A percentile compares a stretch with the other conserved stretches of the same genome.
phyloP scores from a whole-genome alignment of 2,329 filamentous ascomycete species.

The Epichloe sylvatica region DNA sequence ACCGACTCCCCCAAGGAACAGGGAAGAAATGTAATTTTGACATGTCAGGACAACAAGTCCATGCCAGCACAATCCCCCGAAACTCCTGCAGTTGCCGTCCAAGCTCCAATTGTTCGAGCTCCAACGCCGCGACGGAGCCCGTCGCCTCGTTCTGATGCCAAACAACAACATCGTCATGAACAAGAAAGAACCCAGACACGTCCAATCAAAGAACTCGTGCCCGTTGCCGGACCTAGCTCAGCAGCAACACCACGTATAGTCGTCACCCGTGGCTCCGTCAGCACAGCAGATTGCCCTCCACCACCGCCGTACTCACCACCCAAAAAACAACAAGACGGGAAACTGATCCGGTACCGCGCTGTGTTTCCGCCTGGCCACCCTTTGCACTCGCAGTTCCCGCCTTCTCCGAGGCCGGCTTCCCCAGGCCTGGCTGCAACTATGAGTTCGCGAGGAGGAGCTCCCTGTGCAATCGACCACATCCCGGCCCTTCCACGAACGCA shows the following conservation, averaged over 20 bases:
- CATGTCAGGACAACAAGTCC: slow-evolving; percentile 7
- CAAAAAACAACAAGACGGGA: slow-evolving; percentile 19
- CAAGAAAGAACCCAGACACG: not conserved
- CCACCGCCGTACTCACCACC: slow-evolving; percentile 36
- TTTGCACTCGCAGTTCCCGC: slow-evolving; percentile 32
- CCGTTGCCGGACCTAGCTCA: not conserved
- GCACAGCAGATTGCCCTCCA: slow-evolving; percentile 30
- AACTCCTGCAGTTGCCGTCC: slow-evolving; percentile 9
- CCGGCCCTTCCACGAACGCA: slow-evolving; percentile 18
- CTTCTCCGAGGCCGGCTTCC: slow-evolving; percentile 50
- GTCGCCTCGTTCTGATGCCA: slow-evolving; percentile 14
- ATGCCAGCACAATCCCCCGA: slow-evolving; percentile 8
- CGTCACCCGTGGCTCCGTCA: not conserved
- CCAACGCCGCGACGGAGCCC: slow-evolving; percentile 23
- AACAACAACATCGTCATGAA: not conserved
- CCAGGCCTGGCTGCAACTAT: slow-evolving; percentile 49
- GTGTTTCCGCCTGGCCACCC: slow-evolving; percentile 43
- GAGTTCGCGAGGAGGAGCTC: slow-evolving; percentile 46
- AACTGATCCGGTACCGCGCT: slow-evolving; percentile 36
- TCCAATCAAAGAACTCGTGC: not conserved
- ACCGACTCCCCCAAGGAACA: slow-evolving; percentile 17
- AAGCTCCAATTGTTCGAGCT: slow-evolving; percentile 22
- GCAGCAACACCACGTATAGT: not conserved
- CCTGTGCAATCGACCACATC: slow-evolving; percentile 43
- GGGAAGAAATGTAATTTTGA: slow-evolving; percentile 26